phyloP scores from a whole-genome alignment of 805 yeast genomes.

The Brettanomyces bruxellensis region DNA sequence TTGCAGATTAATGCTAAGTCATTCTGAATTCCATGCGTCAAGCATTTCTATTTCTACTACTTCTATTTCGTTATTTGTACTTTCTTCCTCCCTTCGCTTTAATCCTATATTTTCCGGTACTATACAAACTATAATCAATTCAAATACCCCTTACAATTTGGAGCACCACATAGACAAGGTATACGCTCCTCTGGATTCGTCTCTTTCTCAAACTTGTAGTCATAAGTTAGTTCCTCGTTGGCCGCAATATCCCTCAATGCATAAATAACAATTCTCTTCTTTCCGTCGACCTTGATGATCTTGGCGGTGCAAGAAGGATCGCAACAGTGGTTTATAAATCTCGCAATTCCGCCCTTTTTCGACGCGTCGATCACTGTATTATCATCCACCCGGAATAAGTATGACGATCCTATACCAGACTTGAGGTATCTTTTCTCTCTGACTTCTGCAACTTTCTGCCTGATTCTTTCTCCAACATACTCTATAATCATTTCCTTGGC shows the following conservation, averaged over 20 bases:
- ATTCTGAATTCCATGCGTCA: neutral
- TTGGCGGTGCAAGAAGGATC: slow-evolving; percentile 97
- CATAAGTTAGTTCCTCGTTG: slow-evolving; percentile 90
- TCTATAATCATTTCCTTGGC: slow-evolving; percentile 97
- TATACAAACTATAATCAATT: slow-evolving; percentile 34
- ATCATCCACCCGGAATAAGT: slow-evolving; percentile 86
- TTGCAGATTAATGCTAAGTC: too few relatives aligned
- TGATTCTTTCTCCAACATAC: slow-evolving; percentile 89
- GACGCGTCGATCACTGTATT: slow-evolving; percentile 96
- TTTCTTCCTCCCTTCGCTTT: too few relatives aligned
- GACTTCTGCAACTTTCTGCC: slow-evolving; percentile 91
- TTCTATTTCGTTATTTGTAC: too few relatives aligned
- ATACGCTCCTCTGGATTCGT: slow-evolving; percentile 81
- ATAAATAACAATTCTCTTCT: slow-evolving; percentile 87
- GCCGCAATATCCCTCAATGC: slow-evolving; percentile 83
- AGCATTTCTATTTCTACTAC: neutral
- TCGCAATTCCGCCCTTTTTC: slow-evolving; percentile 92
- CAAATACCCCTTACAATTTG: slow-evolving; percentile 86
- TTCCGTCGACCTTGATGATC: slow-evolving; percentile 90
- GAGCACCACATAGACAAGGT: slow-evolving; percentile 91
- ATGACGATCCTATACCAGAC: slow-evolving; percentile 93
- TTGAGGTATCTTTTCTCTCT: slow-evolving; percentile 78
- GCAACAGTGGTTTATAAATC: slow-evolving; percentile 96
- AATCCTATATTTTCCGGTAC: neutral
- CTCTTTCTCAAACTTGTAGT: slow-evolving; percentile 90